Conservation (phyloP, 345 rosid species). For the Salix udensis region DNA sequence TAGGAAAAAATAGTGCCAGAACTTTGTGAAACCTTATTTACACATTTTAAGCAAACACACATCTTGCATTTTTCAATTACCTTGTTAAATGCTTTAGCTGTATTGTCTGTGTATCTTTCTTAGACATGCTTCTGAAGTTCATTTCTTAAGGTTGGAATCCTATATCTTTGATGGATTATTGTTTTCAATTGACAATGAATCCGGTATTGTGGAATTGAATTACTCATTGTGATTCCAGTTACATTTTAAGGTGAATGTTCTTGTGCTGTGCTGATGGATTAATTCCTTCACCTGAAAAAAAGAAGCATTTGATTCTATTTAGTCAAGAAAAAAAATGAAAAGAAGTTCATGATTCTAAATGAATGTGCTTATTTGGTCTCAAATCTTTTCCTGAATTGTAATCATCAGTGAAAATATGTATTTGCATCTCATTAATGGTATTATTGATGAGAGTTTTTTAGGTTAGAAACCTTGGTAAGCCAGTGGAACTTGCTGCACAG, state of each 20-base stretch:
- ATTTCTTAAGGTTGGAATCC: not conserved
- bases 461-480: constrained; percentile 95
- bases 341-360: not conserved
- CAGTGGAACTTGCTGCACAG: constrained; percentile 86
- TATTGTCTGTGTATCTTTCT: not conserved
- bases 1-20: not conserved
- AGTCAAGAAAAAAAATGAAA: not conserved
- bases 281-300: not conserved
- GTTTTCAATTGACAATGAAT: not conserved
- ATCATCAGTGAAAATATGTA: not conserved
- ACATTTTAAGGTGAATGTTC: not conserved
- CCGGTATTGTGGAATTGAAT: not conserved
- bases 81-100: not conserved
- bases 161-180: not conserved
- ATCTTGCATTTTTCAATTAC: not conserved
- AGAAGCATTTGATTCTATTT: not conserved
- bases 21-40: not conserved
- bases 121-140: not conserved
- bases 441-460: constrained; percentile 22
- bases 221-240: not conserved
- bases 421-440: not conserved
- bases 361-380: not conserved
- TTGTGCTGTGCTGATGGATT: not conserved
- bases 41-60: not conserved
- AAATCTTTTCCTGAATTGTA: not conserved